Evolutionary conservation across 179 eudicot genomes (phyloP), one percentile per base, ranked within the genome.

Genomic region (Actinidia chinensis): DNA sequence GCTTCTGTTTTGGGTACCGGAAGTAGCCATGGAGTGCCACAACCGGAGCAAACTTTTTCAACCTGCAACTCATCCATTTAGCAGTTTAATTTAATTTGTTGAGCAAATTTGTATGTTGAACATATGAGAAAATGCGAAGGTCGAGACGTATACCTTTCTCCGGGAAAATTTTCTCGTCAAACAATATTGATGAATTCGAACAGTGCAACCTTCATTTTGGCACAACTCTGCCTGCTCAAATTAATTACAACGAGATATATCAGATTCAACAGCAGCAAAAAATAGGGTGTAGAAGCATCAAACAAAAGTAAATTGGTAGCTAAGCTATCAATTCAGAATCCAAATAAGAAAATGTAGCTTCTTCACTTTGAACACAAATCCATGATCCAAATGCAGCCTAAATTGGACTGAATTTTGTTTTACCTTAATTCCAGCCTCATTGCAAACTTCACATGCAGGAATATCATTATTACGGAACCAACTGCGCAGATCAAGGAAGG

Each of bases 401-500:
- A 28, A 28, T 28, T 28, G 33, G 33, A 1, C 33, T 28, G 33
- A 28, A 28, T 28, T 28, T 28, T 28, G 0, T 28, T 28, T 28
- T 1, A 28, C 33, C 33, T 28, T 28, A 28, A 28, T 28, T 28
- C 33, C 1, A 28, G 33, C 95, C 83, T 95, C 99, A 76, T 93
- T 95, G 89, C 99, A 95, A 75, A 88, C 90, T 73, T 88, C 94
- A 83, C 99, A 95, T 25, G 87, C 80, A 75, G 95, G 91, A 76
- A 93, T 87, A 70, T 93, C 99, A 82, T 87, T 91, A 65, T 77
- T 75, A 75, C 83, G 94, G 78, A 95, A 95, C 99, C 99, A 95
- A 84, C 97, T 87, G 74, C 98, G 91, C 67, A 93, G 90, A 86
- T 95, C 99, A 71, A 95, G 94, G 63, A 95, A 93, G 70, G 99